Evolutionary conservation across 306 rosid species (phyloP).

Genomic region (Rosa chinensis): DNA sequence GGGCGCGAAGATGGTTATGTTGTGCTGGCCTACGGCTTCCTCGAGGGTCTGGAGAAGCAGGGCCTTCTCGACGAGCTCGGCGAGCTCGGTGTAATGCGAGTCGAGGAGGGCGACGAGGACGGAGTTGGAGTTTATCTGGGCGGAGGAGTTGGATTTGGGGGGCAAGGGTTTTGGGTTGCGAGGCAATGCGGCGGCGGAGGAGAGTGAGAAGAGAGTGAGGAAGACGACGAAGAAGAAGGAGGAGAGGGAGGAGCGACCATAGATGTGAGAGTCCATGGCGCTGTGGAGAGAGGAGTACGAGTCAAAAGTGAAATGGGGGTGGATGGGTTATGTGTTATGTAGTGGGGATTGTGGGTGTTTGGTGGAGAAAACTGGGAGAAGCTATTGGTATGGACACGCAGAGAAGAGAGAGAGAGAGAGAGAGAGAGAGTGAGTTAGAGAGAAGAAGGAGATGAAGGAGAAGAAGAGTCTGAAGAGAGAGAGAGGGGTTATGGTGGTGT

Average conservation of each 20-base stretch:
- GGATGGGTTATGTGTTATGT: background rate
- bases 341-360: background rate
- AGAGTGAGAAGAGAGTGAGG: constrained; percentile 17
- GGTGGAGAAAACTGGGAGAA: background rate
- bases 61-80: constrained; percentile 92
- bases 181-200: constrained; percentile 36
- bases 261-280: constrained; percentile 71
- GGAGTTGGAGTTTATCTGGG: constrained; percentile 80
- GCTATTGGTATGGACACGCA: background rate
- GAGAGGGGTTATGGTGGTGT: background rate
- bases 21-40: constrained; percentile 64
- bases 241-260: constrained; percentile 43
- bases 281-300: background rate
- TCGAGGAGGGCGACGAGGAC: constrained; percentile 91
- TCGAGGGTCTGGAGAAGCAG: constrained; percentile 80
- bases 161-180: constrained; percentile 16
- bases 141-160: constrained; percentile 28
- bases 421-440: no score
- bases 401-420: background rate
- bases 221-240: constrained; percentile 17
- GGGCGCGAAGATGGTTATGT: constrained; percentile 85
- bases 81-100: constrained; percentile 87
- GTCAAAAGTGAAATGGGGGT: no score
- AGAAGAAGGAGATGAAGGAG: background rate
- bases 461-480: background rate